A percentile compares a stretch with the other conserved stretches of the same genome.
phyloP scores from a whole-genome alignment of 331 rosid species.

The Dryas integrifolia region DNA sequence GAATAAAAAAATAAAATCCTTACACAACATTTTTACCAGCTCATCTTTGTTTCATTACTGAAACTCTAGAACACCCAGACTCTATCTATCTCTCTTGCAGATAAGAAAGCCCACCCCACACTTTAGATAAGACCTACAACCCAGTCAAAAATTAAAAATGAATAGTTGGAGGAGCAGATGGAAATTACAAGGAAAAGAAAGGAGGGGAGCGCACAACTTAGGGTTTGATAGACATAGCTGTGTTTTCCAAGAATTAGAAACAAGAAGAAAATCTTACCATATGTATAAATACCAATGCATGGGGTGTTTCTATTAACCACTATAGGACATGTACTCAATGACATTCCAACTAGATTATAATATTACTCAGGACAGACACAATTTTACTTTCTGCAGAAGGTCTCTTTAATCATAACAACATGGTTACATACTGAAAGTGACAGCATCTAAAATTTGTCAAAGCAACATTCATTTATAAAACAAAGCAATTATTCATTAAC shows the following conservation, averaged over 20 bases:
- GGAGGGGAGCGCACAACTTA: too few relatives aligned
- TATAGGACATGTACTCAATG: not conserved
- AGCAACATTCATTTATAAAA: not conserved
- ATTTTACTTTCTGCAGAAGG: not conserved
- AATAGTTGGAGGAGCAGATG: too few relatives aligned
- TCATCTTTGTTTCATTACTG: not conserved
- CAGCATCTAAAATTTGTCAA: not conserved
- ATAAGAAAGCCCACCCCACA: not conserved
- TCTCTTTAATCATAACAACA: not conserved
- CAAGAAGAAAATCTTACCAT: too few relatives aligned
- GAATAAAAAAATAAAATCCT: too few relatives aligned
- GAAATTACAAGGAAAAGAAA: too few relatives aligned
- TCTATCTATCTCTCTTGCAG: too few relatives aligned
- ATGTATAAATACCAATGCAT: not conserved
- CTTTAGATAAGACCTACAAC: not conserved
- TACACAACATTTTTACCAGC: not conserved
- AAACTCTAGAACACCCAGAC: not conserved
- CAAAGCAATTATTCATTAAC: not conserved
- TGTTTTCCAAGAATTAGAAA: too few relatives aligned
- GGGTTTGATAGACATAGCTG: too few relatives aligned
- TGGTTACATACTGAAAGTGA: not conserved
- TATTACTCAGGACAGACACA: not conserved
- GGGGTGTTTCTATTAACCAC: not conserved
- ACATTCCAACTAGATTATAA: not conserved
- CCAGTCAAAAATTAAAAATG: too few relatives aligned